phyloP scores from a whole-genome alignment of 257 asterid species.

The Solanum pimpinellifolium region DNA sequence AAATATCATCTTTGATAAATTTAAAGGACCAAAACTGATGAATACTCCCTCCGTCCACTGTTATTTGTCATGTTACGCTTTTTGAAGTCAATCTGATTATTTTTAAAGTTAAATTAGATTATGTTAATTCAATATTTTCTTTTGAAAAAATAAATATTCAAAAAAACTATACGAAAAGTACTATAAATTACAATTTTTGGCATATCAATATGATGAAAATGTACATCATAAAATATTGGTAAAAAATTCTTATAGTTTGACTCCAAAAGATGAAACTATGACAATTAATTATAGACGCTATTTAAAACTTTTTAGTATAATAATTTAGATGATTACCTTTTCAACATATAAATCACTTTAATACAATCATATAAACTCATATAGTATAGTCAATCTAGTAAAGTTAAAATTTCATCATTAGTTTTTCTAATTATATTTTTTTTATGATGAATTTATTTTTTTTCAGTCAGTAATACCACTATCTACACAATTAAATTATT shows the following conservation, averaged over 20 bases:
- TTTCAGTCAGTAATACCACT: conserved; percentile 13
- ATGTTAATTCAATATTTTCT: too few species aligned
- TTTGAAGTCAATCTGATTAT: too few species aligned
- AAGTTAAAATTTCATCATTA: neutral
- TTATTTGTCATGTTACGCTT: too few species aligned
- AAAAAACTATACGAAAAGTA: too few species aligned
- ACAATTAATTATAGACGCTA: too few species aligned
- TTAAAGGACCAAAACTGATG: neutral
- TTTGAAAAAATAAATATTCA: too few species aligned
- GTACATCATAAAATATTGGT: too few species aligned
- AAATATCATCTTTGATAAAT: neutral
- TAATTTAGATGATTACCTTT: neutral
- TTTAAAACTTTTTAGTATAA: neutral
- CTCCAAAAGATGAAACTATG: rapidly evolving
- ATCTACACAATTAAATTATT: conserved; percentile 11
- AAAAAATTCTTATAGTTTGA: too few species aligned
- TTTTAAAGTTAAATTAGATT: too few species aligned
- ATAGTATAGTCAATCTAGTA: neutral
- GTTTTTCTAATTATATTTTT: neutral
- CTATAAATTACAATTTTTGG: too few species aligned
- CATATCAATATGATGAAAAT: too few species aligned
- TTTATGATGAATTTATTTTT: neutral
- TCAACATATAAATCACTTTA: neutral
- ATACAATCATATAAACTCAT: neutral
- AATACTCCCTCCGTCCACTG: rapidly evolving